These are phyloP conservation scores for Camellia oleifera DNA, from an alignment of 179 eudicot species.

Conservation along the genomic window DNA sequence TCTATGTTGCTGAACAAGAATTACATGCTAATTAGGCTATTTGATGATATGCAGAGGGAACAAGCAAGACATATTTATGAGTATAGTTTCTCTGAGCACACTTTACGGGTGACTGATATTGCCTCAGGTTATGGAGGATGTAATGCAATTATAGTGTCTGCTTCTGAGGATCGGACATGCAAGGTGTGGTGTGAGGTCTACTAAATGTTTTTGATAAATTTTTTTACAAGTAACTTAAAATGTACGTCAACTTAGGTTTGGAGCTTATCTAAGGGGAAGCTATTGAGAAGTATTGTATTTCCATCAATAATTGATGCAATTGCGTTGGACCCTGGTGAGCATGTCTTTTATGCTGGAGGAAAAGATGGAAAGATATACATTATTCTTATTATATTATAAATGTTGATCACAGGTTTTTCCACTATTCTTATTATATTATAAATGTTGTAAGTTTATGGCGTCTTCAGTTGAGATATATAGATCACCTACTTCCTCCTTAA, in stretches of 20 bases:
- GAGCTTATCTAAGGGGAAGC: conserved; percentile 68
- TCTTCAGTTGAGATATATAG: neutral
- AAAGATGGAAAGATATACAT: conserved; percentile 91
- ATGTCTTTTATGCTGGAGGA: conserved; percentile 90
- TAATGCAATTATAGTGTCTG: conserved; percentile 74
- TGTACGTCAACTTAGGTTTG: conserved; percentile 48
- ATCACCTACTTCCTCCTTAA: neutral
- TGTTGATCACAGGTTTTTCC: conserved; percentile 72
- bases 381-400: conserved; percentile 16
- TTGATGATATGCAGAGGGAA: conserved; percentile 59
- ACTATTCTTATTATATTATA: neutral
- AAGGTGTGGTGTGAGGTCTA: conserved; percentile 42
- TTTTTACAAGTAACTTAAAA: too few species aligned
- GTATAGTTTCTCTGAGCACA: conserved; percentile 55
- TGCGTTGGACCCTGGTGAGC: conserved; percentile 78
- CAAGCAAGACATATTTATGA: conserved; percentile 49
- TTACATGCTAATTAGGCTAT: conserved; percentile 44
- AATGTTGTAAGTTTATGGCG: neutral
- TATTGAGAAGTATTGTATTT: conserved; percentile 64
- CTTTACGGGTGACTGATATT: conserved; percentile 50
- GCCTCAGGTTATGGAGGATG: conserved; percentile 77
- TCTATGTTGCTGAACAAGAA: too few species aligned
- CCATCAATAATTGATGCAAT: conserved; percentile 70
- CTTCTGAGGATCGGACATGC: conserved; percentile 89
- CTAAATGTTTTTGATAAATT: too few species aligned